Base-by-base conservation (phyloP, 2,329 filamentous ascomycete species). In the Xylariaceae sp. region DNA sequence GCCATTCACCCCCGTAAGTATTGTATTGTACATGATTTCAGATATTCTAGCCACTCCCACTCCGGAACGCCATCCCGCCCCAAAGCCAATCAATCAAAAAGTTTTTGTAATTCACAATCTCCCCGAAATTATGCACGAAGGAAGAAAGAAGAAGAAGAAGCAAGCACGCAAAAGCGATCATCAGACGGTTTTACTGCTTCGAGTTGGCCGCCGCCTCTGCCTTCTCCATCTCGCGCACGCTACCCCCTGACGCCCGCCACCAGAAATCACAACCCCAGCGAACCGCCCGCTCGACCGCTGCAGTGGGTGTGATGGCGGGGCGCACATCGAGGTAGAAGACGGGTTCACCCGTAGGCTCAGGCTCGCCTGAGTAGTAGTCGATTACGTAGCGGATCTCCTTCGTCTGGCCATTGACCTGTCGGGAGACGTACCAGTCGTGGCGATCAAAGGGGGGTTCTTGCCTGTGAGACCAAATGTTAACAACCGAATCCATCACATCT, bases 281-380 rank as follows among this genome's bases (percentile, higher is more conserved):
- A 72, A 97, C 85, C 62, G 92, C 75, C 55, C 94, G 83, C 78
- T 97, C 94, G 2, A 87, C 84, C 0, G 91, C 89, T 30, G 88
- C 88, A 1, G 84, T 87, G 2, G 92, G 92, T 0, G 90, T 90
- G 48, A 96, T 77, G 2, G 94, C 94, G 1, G 94, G 94, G 64
- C 94, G 83, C 17, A 99, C 94, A 71, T 99, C 94, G 57, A 99
- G 84, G 73, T 87, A 97, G 77, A 99, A 99, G 5, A 97, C 92
- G 2, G 94, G 93, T 72, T 97, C 91, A 37, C 92, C 94, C 0
- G 85, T 89, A 2, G 88, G 85, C 70, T 95, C 91, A 1, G 89
- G 88, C 23, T 87, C 86, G 4, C 87, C 93, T 39, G 88, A 88
- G 75, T 97, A 97, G 76, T 96, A 97, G 74, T 99, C 94, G 72